Percentiles rank a stretch among this genome's conserved stretches.
Evolutionary conservation across 2,329 filamentous ascomycete genomes (phyloP).

Genomic region (Phialocephala sp.): DNA sequence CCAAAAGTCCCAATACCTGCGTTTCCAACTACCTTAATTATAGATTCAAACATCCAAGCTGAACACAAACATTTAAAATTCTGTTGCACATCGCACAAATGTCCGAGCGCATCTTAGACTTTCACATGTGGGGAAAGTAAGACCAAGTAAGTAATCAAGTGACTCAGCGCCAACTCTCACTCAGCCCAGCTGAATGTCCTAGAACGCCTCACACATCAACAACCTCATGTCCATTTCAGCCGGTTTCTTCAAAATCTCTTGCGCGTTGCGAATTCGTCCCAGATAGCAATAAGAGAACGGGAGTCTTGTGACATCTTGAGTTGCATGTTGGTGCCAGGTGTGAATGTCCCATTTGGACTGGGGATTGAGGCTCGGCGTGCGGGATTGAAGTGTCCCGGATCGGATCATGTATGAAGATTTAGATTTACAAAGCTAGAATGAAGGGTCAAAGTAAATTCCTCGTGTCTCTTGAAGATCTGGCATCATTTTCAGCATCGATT

Average conservation of each 20-base stretch:
- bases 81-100: constrained; percentile 6
- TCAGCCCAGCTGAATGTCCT: not conserved
- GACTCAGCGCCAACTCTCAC: not conserved
- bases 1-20: not conserved
- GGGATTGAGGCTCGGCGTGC: not conserved
- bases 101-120: constrained; percentile 6
- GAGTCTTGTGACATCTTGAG: not conserved
- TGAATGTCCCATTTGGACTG: not conserved
- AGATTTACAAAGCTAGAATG: not conserved
- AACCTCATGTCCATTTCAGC: not conserved
- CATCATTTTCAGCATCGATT: not conserved
- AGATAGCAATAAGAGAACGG: not conserved
- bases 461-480: not conserved
- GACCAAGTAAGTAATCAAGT: not conserved
- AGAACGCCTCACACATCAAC: not conserved
- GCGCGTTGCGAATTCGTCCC: not conserved
- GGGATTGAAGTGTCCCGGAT: not conserved
- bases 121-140: not conserved
- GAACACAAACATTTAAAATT: not conserved
- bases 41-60: not conserved
- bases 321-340: not conserved
- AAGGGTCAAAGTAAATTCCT: not conserved
- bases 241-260: not conserved
- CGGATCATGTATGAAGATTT: not conserved
- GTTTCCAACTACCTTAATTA: not conserved